Base-by-base conservation (phyloP, 2,329 filamentous ascomycete genomes). In the Gliomastix tumulicola region DNA sequence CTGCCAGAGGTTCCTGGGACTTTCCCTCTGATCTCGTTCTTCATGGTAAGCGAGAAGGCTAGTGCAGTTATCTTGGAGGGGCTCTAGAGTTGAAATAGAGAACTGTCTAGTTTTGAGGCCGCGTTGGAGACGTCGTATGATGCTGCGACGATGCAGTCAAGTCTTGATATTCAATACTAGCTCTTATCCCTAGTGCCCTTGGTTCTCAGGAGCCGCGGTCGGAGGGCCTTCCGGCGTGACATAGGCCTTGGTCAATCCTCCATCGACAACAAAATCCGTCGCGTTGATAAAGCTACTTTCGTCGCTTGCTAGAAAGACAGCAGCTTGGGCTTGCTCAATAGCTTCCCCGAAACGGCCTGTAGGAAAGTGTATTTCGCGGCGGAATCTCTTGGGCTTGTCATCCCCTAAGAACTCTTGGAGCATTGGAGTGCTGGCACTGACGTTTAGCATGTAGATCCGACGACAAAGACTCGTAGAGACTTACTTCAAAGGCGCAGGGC, bases 401-500 rank as follows among this genome's bases (percentile, higher is more conserved):
- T 84, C 79, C 35, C 84, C 84, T 3, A 88, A 68, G 79, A 81
- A 88, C 56, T 87, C 80, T 58, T 88, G 83, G 32, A 88, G 65
- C 9, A 88, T 69, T 19, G 84, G 81, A 1, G 83, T 87, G 60
- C 71, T 77, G 4, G n/a, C 17, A 12, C 17, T n/a, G 17, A 28
- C 1, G 25, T 28, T 16, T 17, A 16, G 18, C 18, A 40, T 21
- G 21, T 32, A 15, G 13, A 15, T 27, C 18, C 18, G 30, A 18
- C 13, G 5, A 12, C 13, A 22, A n/a, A 13, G 12, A 18, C 23
- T 13, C 17, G 19, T 20, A 25, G 12, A 25, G n/a, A 48, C 62
- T 42, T 64, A 76, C 72, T 87, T 87, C 38, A 88, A 63, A 3
- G 83, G 83, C 18, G 82, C 83, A 4, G 83, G 83, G 54, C 83